phyloP scores from a whole-genome alignment of 192 early-diverging fungal species.

The Podila verticillata region DNA sequence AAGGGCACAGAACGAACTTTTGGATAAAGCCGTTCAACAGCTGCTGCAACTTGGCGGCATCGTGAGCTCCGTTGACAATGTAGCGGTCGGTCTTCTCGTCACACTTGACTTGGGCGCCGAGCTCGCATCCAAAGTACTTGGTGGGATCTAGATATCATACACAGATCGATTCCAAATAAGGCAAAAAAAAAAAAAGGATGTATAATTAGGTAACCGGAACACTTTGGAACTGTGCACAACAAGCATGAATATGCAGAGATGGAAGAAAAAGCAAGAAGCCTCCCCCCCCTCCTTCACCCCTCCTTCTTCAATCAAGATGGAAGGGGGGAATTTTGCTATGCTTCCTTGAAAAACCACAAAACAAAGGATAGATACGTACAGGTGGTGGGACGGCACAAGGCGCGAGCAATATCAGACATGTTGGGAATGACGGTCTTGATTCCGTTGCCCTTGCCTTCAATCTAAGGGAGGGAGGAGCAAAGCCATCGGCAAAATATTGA shows the following conservation, averaged over 20 bases:
- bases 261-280: no score
- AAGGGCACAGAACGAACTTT: constrained; percentile 92
- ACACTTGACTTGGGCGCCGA: constrained; percentile 91
- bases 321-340: no score
- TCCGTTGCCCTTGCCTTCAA: constrained; percentile 98
- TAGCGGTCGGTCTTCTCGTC: constrained; percentile 93
- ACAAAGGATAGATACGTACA: constrained; percentile 59
- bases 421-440: constrained; percentile 99
- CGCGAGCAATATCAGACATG: constrained; percentile 93
- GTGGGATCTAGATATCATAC: constrained; percentile 65
- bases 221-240: no score
- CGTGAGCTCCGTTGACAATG: constrained; percentile 95
- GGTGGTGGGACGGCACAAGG: constrained; percentile 86
- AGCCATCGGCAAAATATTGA: not conserved
- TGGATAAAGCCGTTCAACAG: constrained; percentile 92
- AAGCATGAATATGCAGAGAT: no score
- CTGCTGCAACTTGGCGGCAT: constrained; percentile 84
- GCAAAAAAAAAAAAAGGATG: constrained; percentile 4
- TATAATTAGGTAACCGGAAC: no score
- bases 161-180: not conserved
- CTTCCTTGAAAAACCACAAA: not conserved
- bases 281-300: no score
- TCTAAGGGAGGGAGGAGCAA: constrained; percentile 52
- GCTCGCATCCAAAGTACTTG: constrained; percentile 95
- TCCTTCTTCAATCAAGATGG: no score